Base-by-base conservation (phyloP, 2,329 filamentous ascomycete genomes). In the Colletotrichum viniferum region DNA sequence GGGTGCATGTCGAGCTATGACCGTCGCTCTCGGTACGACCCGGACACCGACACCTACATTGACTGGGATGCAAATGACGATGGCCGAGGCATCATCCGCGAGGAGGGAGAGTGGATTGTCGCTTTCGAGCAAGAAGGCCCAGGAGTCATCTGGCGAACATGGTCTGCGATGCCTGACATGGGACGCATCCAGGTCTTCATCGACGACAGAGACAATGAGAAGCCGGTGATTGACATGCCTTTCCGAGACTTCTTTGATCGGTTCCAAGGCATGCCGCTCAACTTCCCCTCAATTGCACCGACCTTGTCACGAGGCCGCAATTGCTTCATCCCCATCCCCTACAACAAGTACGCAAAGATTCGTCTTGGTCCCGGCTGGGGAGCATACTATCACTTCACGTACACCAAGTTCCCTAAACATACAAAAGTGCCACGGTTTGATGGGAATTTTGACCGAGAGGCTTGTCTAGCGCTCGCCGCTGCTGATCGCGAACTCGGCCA, bases 1-100 rank as follows among this genome's bases (percentile, higher is more conserved):
- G 73, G 73, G 2, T 75, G 73, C 36, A 75, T 75, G 73, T 75
- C 73, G 28, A 75, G 73, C 69, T 73, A 75, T 72, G 73, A 75
- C 63, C 69, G 73, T 3, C 55, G 55, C 24, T 75, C 73, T n/a
- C 69, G 69, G 56, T 75, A 75, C 34, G 73, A 75, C 63, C 73
- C 73, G 16, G 43, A 75, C 1, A 38, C 60, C 13, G 73, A 72
- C 56, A 63, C 56, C n/a, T 75, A 75, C 63, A 73, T 75, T 4
- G 69, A 75, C 69, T 75, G 73, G 73, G 73, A 75, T 38, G 73
- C 73, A 26, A 75, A 75, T 18, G 73, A 75, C 26, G 73, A 75
- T 26, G 73, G 73, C 10, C 16, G 56, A 12, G 73, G 73, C 38
- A 60, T 75, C 56, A 73, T 75, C 10, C 73, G 73, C 8, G 56